Base-by-base conservation (phyloP, 768 basidiomycete species). In the Psilocybe subaeruginosa region DNA sequence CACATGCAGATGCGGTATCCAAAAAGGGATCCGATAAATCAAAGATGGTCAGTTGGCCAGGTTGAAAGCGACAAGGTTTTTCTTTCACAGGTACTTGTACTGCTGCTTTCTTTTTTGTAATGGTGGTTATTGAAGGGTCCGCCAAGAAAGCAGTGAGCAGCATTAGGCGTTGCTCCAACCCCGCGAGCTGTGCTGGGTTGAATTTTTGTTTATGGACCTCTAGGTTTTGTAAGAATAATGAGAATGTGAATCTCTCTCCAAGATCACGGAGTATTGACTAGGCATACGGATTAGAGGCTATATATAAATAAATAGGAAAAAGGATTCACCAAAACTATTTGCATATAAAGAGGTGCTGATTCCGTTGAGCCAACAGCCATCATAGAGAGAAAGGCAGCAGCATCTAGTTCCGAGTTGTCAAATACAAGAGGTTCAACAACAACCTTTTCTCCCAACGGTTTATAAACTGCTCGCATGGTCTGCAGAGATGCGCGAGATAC, bases 21-120 rank as follows among this genome's bases (percentile, higher is more conserved):
- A 91, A 80, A 64, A 91, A 91, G 0, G 90, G 88, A 58, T 90
- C 90, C 0, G 90, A 89, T 0, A 91, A 75, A 62, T 91, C 90
- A 3, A 91, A 69, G 11, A 92, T 86, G 0, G 88, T 90, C 4
- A 92, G 62, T 59, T 85, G 82, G 0, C 89, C 89, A 0, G 79
- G 64, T 0, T 68, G 73, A 64, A 91, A 91, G 0, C 86, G 81
- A 1, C 55, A 61, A 16, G 31, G 65, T 12, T 58, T 29, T 9
- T 41, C 60, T 17, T 49, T 29, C 23, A 23, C 23, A 23, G 17
- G 53, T 50, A 11, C 60, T 59, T 35, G 55, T 60, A 17, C 58
- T 8, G 31, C 17, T 5, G 33, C 11, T n/a, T 5, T 14, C 35
- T 39, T 53, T 8, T 31, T 17, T 0, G 51, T n/a, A 3, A 33